Conservation (phyloP, 2,329 filamentous ascomycete genomes). For the Aspergillus flavus region DNA sequence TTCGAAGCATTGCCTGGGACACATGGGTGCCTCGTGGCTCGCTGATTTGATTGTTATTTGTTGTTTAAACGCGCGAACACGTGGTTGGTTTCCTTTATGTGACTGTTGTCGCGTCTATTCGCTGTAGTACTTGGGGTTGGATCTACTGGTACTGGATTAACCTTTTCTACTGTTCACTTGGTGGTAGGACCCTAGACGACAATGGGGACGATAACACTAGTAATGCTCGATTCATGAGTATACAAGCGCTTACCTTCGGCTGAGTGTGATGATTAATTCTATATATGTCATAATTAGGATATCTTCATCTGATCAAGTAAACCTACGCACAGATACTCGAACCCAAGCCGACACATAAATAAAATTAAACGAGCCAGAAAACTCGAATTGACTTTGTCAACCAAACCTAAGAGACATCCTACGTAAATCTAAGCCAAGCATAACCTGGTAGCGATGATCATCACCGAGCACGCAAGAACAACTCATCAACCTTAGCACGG, state of each 20-base stretch:
- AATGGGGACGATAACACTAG: not conserved
- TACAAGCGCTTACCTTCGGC: not conserved
- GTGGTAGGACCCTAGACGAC: not conserved
- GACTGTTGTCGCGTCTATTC: not conserved
- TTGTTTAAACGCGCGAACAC: not conserved
- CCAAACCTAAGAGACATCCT: not conserved
- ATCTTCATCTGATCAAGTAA: not conserved
- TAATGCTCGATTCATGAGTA: not conserved
- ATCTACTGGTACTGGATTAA: not conserved
- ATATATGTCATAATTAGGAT: not conserved
- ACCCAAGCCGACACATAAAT: not conserved
- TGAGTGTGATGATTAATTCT: not conserved
- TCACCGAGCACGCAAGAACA: not conserved
- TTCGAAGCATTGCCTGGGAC: not conserved
- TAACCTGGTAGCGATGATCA: not conserved
- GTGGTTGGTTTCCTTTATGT: not conserved
- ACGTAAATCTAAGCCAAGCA: not conserved
- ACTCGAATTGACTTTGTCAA: not conserved
- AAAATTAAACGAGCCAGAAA: not conserved
- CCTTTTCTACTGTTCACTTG: not conserved
- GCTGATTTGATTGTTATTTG: not conserved
- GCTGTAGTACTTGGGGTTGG: not conserved
- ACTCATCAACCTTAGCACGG: not conserved
- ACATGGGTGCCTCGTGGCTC: not conserved
- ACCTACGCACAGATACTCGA: not conserved